Percentiles rank a stretch among this genome's conserved stretches.
These are phyloP conservation scores for Peronospora destructor DNA, from an alignment of 352 stramenopile species.

Conservation along the genomic window DNA sequence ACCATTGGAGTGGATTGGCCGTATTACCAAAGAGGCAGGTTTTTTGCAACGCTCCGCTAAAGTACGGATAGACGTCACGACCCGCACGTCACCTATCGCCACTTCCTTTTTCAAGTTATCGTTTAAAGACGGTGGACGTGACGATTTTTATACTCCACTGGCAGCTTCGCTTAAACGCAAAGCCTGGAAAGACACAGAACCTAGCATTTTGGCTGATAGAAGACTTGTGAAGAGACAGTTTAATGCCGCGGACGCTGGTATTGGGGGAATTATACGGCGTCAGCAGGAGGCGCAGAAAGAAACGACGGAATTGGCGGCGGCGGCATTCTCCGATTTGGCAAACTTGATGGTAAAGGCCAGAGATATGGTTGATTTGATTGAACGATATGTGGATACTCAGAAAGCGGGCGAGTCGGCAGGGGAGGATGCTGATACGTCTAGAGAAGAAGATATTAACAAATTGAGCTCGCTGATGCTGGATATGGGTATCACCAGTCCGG, in stretches of 20 bases:
- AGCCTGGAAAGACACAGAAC: conserved; percentile 73
- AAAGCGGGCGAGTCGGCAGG: conserved; percentile 37
- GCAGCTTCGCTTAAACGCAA: conserved; percentile 55
- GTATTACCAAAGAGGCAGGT: conserved; percentile 70
- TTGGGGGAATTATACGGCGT: conserved; percentile 72
- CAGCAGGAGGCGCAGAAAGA: conserved; percentile 77
- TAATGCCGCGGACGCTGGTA: conserved; percentile 66
- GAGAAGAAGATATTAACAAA: conserved; percentile 61
- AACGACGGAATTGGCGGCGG: conserved; percentile 62
- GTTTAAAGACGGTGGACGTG: conserved; percentile 78
- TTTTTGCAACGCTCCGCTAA: conserved; percentile 83
- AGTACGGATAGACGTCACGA: conserved; percentile 64
- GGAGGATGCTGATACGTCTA: conserved; percentile 16
- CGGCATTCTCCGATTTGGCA: conserved; percentile 87
- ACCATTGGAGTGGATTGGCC: conserved; percentile 63
- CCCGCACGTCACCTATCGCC: conserved; percentile 28
- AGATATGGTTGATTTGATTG: conserved; percentile 88
- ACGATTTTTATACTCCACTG: conserved; percentile 79
- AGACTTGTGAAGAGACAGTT: conserved; percentile 76
- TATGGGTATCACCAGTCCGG: conserved; percentile 90
- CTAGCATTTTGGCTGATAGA: conserved; percentile 64
- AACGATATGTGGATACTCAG: conserved; percentile 84
- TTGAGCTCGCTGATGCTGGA: conserved; percentile 86
- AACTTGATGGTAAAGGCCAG: conserved; percentile 87
- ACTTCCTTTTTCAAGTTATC: conserved; percentile 79